Conservation (phyloP, 768 basidiomycete species). For the Paxillus ammoniavirescens region DNA sequence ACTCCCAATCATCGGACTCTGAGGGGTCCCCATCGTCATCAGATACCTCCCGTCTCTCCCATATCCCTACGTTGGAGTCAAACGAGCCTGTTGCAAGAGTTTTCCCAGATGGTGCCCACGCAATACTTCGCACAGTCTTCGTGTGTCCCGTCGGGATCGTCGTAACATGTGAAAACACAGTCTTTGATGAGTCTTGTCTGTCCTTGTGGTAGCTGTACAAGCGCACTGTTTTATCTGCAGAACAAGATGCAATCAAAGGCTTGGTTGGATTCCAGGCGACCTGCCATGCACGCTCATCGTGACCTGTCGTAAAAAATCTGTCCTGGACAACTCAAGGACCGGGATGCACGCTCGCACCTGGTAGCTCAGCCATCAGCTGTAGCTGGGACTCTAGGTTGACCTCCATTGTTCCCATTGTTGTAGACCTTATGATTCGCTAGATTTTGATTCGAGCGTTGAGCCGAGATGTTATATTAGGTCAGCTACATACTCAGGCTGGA, state of each 20-base stretch:
- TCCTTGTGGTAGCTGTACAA: conserved; percentile 64
- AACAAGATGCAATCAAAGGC: conserved; percentile 87
- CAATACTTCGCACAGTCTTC: conserved; percentile 82
- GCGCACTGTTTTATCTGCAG: conserved; percentile 89
- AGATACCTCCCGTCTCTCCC: conserved; percentile 64
- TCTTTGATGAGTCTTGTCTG: conserved; percentile 23
- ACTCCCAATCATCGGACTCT: conserved; percentile 75
- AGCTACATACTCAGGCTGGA: too few species aligned
- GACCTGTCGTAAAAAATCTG: conserved; percentile 41
- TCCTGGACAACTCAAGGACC: too few species aligned
- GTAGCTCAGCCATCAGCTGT: conserved; percentile 20
- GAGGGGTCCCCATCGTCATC: conserved; percentile 36
- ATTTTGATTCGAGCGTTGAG: too few species aligned
- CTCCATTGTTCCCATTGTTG: conserved; percentile 14
- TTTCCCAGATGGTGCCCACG: conserved; percentile 87
- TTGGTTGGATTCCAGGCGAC: conserved; percentile 86
- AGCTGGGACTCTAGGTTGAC: conserved; percentile 18
- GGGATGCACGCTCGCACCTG: conserved; percentile 12
- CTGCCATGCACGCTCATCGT: conserved; percentile 85
- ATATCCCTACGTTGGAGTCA: conserved; percentile 88
- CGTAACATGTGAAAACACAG: conserved; percentile 47
- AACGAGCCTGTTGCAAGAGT: conserved; percentile 92
- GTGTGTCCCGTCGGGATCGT: conserved; percentile 82
- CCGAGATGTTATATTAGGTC: too few species aligned
- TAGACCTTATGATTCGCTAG: too few species aligned